Conservation (phyloP, 352 stramenopile species). For the Stramenopiles sp. region DNA sequence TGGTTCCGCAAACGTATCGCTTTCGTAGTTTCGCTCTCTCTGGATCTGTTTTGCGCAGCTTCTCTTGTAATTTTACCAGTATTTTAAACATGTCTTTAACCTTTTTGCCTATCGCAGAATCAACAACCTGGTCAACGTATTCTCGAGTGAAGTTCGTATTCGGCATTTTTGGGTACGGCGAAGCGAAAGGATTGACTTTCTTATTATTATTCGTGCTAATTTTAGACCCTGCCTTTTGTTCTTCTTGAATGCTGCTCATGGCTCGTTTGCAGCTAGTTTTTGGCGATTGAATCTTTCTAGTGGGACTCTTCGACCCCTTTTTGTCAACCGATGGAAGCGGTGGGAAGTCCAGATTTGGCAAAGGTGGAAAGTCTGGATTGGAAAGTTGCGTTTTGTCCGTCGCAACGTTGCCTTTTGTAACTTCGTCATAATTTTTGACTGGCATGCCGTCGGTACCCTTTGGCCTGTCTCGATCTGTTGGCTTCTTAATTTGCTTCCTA, state of each 20-base stretch:
- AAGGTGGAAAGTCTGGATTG: not conserved
- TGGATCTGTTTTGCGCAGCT: conserved; percentile 38
- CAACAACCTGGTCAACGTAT: conserved; percentile 23
- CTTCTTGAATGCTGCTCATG: not conserved
- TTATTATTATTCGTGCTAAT: conserved; percentile 4
- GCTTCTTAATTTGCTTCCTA: too few relatives aligned
- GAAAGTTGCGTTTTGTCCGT: not conserved
- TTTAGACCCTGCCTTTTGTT: conserved; percentile 23
- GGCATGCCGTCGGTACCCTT: not conserved
- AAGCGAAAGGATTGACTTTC: conserved; percentile 1
- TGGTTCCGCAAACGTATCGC: conserved; percentile 64
- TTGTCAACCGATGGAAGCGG: conserved; percentile 16
- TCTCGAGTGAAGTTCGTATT: conserved; percentile 17
- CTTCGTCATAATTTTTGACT: not conserved
- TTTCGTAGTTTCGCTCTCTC: conserved; percentile 39
- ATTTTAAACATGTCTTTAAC: conserved; percentile 26
- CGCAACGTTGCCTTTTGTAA: not conserved
- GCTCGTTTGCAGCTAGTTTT: conserved; percentile 16
- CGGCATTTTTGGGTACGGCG: conserved; percentile 12
- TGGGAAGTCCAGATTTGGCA: not conserved
- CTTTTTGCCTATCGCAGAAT: conserved; percentile 21
- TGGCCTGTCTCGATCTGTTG: too few relatives aligned
- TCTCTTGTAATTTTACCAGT: conserved; percentile 40
- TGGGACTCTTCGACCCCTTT: conserved; percentile 28
- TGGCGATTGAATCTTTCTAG: conserved; percentile 14